Conservation (phyloP, 2,329 filamentous ascomycete species). For the Monilinia vaccinii-corymbosi region DNA sequence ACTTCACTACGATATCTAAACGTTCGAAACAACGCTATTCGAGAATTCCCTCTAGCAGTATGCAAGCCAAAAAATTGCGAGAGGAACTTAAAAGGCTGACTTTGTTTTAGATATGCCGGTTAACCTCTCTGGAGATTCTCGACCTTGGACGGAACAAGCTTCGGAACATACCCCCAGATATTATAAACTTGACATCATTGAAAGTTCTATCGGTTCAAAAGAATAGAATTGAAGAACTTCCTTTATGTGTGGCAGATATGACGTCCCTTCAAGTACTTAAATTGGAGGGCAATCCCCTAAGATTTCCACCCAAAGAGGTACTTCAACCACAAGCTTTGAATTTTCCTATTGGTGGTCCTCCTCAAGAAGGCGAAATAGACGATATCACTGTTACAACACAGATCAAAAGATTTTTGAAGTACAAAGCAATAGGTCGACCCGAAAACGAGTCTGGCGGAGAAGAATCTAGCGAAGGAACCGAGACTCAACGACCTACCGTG, state of each 20-base stretch:
- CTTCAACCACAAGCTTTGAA: constrained; percentile 49
- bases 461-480: constrained; percentile 62
- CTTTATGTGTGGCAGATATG: constrained; percentile 81
- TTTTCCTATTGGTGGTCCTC: constrained; percentile 43
- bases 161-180: constrained; percentile 64
- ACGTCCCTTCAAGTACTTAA: constrained; percentile 81
- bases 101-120: constrained; percentile 61
- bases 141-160: constrained; percentile 88
- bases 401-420: constrained; percentile 52
- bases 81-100: constrained; percentile 11
- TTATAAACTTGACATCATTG: constrained; percentile 71
- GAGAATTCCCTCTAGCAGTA: constrained; percentile 57
- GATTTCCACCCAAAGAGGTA: constrained; percentile 65
- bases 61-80: constrained; percentile 25
- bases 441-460: constrained; percentile 50
- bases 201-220: constrained; percentile 84
- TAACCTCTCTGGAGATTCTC: constrained; percentile 82
- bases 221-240: constrained; percentile 78
- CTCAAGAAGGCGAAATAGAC: constrained; percentile 50
- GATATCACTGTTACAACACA: constrained; percentile 51
- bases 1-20: constrained; percentile 72
- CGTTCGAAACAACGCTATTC: constrained; percentile 65
- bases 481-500: constrained; percentile 60
- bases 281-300: constrained; percentile 78
- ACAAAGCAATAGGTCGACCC: constrained; percentile 39